Evolutionary conservation across 75 land plant genomes (phyloP).

Genomic region (Chamaecyparis obtusa): DNA sequence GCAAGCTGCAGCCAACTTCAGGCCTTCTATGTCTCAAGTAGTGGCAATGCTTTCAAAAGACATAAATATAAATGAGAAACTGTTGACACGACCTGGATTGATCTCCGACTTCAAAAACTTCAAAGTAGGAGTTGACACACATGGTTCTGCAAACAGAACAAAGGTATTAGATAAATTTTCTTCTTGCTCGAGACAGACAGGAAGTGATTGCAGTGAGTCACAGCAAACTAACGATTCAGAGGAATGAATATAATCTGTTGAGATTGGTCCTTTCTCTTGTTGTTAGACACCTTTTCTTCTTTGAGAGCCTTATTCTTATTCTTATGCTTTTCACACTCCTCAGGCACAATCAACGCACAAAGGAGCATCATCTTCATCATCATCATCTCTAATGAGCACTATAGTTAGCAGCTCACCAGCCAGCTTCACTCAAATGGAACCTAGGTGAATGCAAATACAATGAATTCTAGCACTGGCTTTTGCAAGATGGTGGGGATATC

Average conservation of each 20-base stretch:
- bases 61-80: slow-evolving; percentile 39
- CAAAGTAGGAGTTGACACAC: slow-evolving; percentile 6
- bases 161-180: background rate
- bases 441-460: slow-evolving; percentile 28
- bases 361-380: background rate
- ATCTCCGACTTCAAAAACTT: background rate
- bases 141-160: slow-evolving; percentile 4
- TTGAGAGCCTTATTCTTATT: background rate
- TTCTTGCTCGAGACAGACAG: background rate
- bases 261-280: background rate
- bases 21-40: slow-evolving; percentile 60
- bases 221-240: background rate
- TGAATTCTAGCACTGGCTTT: background rate
- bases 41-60: slow-evolving; percentile 53
- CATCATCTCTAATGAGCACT: slow-evolving; percentile 11
- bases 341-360: background rate
- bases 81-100: slow-evolving; percentile 32
- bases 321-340: background rate
- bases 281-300: background rate
- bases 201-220: background rate
- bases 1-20: slow-evolving; percentile 42
- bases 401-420: background rate
- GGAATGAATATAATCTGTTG: background rate
- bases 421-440: slow-evolving; percentile 27
- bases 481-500: background rate